These are phyloP conservation scores for Balakata baccata DNA, from an alignment of 345 rosid genomes.

Conservation along the genomic window DNA sequence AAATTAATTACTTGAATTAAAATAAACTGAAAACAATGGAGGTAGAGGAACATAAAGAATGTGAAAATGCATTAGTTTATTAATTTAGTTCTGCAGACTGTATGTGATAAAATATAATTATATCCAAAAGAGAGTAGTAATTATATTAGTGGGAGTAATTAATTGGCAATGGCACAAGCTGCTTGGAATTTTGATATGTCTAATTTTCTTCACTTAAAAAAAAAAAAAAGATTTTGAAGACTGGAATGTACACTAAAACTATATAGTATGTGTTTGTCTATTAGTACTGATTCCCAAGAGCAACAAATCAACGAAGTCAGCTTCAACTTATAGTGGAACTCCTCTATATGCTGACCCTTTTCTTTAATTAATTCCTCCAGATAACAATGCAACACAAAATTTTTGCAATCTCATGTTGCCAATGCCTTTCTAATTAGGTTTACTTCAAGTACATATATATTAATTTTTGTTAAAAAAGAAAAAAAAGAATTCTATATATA, in stretches of 20 bases:
- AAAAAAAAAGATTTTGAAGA: constrained; percentile 17
- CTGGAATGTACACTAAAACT: constrained; percentile 14
- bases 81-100: too few relatives aligned
- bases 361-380: constrained; percentile 15
- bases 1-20: too few relatives aligned
- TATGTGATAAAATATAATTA: too few relatives aligned
- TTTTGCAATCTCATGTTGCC: not conserved
- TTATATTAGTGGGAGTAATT: not conserved
- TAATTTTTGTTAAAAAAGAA: too few relatives aligned
- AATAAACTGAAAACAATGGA: too few relatives aligned
- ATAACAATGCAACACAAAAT: constrained; percentile 31
- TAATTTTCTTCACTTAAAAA: not conserved
- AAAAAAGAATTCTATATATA: too few relatives aligned
- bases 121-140: not conserved
- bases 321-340: constrained; percentile 17
- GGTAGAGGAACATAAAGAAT: too few relatives aligned
- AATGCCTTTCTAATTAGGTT: not conserved
- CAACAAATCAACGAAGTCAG: constrained; percentile 15
- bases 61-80: not conserved
- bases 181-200: constrained; percentile 4
- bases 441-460: too few relatives aligned
- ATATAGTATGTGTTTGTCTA: too few relatives aligned
- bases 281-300: constrained; percentile 21
- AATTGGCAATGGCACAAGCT: not conserved
- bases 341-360: not conserved